Evolutionary conservation across 2,329 filamentous ascomycete genomes (phyloP), one percentile per base, ranked within the genome.

Genomic region (Neocucurbitaria cava): DNA sequence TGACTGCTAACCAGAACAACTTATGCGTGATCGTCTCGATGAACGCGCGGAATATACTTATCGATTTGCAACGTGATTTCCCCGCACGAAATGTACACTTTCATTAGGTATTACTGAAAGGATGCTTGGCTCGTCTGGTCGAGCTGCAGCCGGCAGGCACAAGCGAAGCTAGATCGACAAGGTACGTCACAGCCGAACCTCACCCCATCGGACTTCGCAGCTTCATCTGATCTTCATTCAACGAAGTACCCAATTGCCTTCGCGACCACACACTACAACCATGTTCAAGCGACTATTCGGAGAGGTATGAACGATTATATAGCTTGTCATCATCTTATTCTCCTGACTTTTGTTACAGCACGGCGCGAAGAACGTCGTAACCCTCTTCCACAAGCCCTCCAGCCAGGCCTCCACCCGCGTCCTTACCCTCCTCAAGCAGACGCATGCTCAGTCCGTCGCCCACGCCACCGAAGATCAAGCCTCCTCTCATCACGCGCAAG

Each of bases 311-410:
- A 15, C 6, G 15, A 8, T 17, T 35, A 6, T n/a, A 2, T 13
- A 35, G 13, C 17, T 35, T 2, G 9, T 5, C 31, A n/a, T 21
- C 24, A n/a, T 43, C 2, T 3, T 24, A 2, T 21, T 15, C 13
- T 35, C 52, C 62, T 72, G 41, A 71, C 62, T 24, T 17, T 17
- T 15, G 13, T 33, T n/a, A 26, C 52, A 79, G 80, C 71, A 76
- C 45, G 79, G 78, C 64, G 75, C 77, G 59, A 82, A 81, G 69
- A 93, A 98, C 81, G 91, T 96, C 64, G 87, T 98, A 74, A 98
- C 94, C 58, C 88, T 99, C 82, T 99, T 98, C 83, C 93, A 97
- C 85, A 90, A 91, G 77, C 86, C 94, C 53, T 84, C 83, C 67
- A 85, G 85, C 49, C 85, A 89, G 20, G 83, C 89, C 61, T 97